These are phyloP conservation scores for Amanita molliuscula DNA, from an alignment of 768 basidiomycete genomes.

Conservation along the genomic window DNA sequence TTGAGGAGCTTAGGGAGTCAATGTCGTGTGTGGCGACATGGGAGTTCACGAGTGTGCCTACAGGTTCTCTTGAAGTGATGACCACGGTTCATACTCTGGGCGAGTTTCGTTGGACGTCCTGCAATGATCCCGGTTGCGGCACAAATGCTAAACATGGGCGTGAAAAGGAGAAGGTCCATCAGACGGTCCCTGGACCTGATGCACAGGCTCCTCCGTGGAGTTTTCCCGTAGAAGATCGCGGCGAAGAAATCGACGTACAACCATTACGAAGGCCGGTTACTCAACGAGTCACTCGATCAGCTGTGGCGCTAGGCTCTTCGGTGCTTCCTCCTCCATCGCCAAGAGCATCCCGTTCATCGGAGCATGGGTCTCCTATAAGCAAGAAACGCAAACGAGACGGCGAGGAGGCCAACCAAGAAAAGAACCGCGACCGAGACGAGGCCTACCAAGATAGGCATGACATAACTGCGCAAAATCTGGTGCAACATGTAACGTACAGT, in stretches of 20 bases:
- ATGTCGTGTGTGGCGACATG: constrained; percentile 9
- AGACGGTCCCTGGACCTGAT: constrained; percentile 9
- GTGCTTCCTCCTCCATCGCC: background rate
- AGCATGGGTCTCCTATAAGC: background rate
- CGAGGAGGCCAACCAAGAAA: background rate
- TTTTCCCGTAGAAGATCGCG: constrained; percentile 9
- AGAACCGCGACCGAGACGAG: background rate
- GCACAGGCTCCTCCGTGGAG: constrained; percentile 10
- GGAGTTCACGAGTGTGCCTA: constrained; percentile 10
- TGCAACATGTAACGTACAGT: constrained; percentile 12
- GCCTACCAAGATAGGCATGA: constrained; percentile 1
- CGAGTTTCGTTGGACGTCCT: constrained; percentile 12
- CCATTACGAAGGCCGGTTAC: background rate
- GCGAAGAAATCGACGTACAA: background rate
- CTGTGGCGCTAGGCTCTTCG: constrained; percentile 1
- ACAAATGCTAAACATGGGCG: background rate
- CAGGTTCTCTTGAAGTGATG: constrained; percentile 10
- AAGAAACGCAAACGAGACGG: background rate
- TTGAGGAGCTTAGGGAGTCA: constrained; percentile 4
- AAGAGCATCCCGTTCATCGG: background rate
- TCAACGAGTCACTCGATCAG: background rate
- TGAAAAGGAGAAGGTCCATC: background rate
- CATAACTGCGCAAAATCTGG: constrained; percentile 9
- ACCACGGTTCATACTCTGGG: constrained; percentile 10
- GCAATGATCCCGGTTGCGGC: constrained; percentile 3